Base-by-base conservation (phyloP, 2,329 filamentous ascomycete species). In the Fusarium nanum region DNA sequence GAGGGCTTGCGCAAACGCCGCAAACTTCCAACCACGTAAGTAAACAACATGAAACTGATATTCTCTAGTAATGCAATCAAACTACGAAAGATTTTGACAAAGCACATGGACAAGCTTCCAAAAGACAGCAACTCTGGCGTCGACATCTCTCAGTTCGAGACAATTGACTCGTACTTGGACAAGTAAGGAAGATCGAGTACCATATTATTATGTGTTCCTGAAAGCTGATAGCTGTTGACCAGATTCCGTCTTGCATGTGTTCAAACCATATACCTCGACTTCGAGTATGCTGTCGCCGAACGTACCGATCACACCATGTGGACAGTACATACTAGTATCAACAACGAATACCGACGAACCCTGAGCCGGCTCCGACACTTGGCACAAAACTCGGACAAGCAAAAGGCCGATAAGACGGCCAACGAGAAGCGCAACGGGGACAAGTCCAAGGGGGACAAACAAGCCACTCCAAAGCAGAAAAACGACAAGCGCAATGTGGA, bases 321-420 rank as follows among this genome's bases (percentile, higher is more conserved):
- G 95, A 85, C 89, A 65, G 87, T 89, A 56, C 95, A 98, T 80
- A 86, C 88, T 66, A 87, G 88, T 73, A 89, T 97, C 78, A 97
- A 96, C 78, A 86, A 85, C 73, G 89, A 91, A 76, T 97, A 95
- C 81, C 88, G 93, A 76, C 91, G 89, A 76, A 84, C 89, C 58
- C 83, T 95, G 68, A 83, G 85, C 72, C 86, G 85, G 71, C 82
- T 89, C 49, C 83, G 83, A 66, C 80, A 83, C 52, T 80, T 82
- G 63, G 84, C 84, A 57, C 83, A 87, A 64, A 83, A 84, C 7
- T 88, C 91, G 30, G 85, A 89, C 78, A 89, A 89, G 75, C 73
- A 75, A 40, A 75, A 73, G 68, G 50, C 66, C 28, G 73, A 75
- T 62, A 74, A 73, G 66, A 64, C 64, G 41, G 56, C 58, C 37